Conservation (phyloP, 2,329 filamentous ascomycete species). For the Drechmeria coniospora region DNA sequence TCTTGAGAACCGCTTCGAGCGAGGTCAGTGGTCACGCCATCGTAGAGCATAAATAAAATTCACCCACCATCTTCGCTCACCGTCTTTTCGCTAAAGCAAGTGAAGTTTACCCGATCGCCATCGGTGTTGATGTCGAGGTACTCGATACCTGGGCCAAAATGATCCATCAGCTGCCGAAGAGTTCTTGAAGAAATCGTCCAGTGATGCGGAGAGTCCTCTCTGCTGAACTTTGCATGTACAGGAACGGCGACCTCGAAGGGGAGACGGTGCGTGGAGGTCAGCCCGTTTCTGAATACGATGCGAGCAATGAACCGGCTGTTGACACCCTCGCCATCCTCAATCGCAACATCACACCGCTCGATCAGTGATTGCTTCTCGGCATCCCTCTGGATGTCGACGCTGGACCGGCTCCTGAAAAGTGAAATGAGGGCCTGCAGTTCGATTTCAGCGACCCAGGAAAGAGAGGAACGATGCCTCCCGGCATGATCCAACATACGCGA, state of each 20-base stretch:
- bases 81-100: slow-evolving; percentile 69
- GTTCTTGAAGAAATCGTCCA: slow-evolving; percentile 61
- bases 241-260: slow-evolving; percentile 62
- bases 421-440: slow-evolving; percentile 45
- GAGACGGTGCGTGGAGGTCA: slow-evolving; percentile 63
- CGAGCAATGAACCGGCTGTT: slow-evolving; percentile 62
- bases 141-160: slow-evolving; percentile 67
- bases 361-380: slow-evolving; percentile 53
- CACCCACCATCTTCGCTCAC: slow-evolving; percentile 39
- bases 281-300: slow-evolving; percentile 58
- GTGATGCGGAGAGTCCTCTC: slow-evolving; percentile 45
- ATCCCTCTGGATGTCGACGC: slow-evolving; percentile 39
- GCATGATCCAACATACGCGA: slow-evolving; percentile 29
- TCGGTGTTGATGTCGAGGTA: slow-evolving; percentile 66
- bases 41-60: neutral
- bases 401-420: slow-evolving; percentile 52
- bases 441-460: neutral
- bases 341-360: slow-evolving; percentile 57
- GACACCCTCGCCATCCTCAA: slow-evolving; percentile 55
- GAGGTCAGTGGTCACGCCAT: slow-evolving; percentile 5
- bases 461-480: neutral
- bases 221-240: slow-evolving; percentile 62
- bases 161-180: slow-evolving; percentile 61
- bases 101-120: slow-evolving; percentile 59
- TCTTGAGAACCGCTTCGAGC: slow-evolving; percentile 64